phyloP scores from a whole-genome alignment of 768 basidiomycete genomes.

The Scleroderma citrinum region DNA sequence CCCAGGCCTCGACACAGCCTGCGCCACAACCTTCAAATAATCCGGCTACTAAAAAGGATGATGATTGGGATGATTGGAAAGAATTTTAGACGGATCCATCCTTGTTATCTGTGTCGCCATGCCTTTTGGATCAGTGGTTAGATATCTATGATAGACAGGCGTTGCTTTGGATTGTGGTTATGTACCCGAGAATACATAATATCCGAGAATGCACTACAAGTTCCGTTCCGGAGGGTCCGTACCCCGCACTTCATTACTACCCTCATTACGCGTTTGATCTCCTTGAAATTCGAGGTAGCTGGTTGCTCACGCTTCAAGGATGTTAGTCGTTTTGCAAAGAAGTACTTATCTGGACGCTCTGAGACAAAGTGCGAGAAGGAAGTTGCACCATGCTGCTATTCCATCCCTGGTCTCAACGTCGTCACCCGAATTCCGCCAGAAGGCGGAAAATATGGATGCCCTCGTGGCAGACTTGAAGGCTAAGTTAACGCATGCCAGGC shows the following conservation, averaged over 20 bases:
- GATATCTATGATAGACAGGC: not conserved
- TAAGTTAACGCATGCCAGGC: conserved; percentile 52
- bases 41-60: conserved; percentile 32
- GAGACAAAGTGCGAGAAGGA: conserved; percentile 10
- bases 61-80: conserved; percentile 78
- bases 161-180: not conserved
- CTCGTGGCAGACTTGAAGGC: conserved; percentile 59
- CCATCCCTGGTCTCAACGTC: conserved; percentile 65
- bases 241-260: not conserved
- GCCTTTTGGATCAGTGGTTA: not conserved
- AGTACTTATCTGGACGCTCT: conserved; percentile 1
- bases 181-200: too few relatives aligned
- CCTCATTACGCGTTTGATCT: too few relatives aligned
- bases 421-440: conserved; percentile 66
- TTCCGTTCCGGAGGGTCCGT: not conserved
- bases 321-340: conserved; percentile 2
- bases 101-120: not conserved
- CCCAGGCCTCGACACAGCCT: conserved; percentile 3
- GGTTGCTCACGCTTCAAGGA: not conserved
- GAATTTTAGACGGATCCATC: conserved; percentile 49
- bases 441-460: conserved; percentile 61
- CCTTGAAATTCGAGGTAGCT: too few relatives aligned
- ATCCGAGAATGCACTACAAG: not conserved
- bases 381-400: conserved; percentile 64
- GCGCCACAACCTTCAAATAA: conserved; percentile 6